Base-by-base conservation (phyloP, 805 yeast genomes). In the Zygosaccharomyces kombuchaensis region DNA sequence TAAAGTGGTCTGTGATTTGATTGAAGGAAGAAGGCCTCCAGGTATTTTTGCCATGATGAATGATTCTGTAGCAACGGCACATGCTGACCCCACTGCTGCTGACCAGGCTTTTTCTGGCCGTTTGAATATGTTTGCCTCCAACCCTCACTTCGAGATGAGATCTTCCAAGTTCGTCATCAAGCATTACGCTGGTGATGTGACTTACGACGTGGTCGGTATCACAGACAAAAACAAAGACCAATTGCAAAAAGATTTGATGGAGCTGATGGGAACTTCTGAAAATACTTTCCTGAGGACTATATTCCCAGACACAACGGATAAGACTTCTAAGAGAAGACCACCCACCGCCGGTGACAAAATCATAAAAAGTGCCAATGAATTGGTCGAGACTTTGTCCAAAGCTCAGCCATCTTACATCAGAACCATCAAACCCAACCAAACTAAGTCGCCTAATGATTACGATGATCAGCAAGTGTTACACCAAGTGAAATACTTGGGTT, bases 141-240 rank as follows among this genome's bases (percentile, higher is more conserved):
- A 89, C 65, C 84, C 87, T 19, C 95, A 93, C 65, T 89, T 93
- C 62, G 96, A 90, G 58, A 77, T 86, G 57, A 81, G 99, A 61
- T 82, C 86, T 52, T 78, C 82, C 27, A 91, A 93, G 65, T 93
- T 93, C 56, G 71, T 93, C 45, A 80, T 93, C 60, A 90, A 87
- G 69, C 99, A 93, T 69, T 93, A 93, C 70, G 99, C 99, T 17
- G 99, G 99, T 62, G 99, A 93, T 70, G 99, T 93, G 39, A 85
- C 89, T 9, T 93, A 93, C 62, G 96, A 90, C 52, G 82, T 90
- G 43, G 71, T 74, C 25, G 84, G 86, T 6, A 89, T 93, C 87
- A 93, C 99, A 2, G 98, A 93, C 66, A 93, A 93, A 68, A 93
- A 93, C 67, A 93, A 93, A 68, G 99, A 93, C 65, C 91, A 87